phyloP scores from a whole-genome alignment of 2,329 filamentous ascomycete species.

The Rutstroemia sp. region DNA sequence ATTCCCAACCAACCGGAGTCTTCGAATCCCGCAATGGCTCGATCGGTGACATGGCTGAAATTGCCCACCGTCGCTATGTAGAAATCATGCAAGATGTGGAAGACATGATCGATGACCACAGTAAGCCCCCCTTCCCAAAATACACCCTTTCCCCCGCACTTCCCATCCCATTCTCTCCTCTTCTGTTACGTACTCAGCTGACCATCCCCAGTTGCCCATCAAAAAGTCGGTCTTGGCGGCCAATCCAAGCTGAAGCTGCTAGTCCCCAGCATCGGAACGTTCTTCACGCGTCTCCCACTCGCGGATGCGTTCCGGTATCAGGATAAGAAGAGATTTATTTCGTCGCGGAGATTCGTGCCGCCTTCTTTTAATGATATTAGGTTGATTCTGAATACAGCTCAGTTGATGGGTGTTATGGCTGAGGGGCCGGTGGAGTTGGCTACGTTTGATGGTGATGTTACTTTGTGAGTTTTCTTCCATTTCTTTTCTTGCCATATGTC shows the following conservation, averaged over 20 bases:
- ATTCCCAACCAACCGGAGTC: conserved; percentile 86
- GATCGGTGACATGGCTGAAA: conserved; percentile 65
- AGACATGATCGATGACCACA: conserved; percentile 84
- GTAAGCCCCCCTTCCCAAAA: conserved; percentile 39
- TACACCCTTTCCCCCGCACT: too few species aligned
- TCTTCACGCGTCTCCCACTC: conserved; percentile 82
- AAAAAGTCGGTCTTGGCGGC: conserved; percentile 54
- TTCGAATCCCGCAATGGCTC: conserved; percentile 61
- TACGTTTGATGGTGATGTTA: conserved; percentile 97
- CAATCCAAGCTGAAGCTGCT: conserved; percentile 89
- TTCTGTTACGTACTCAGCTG: too few species aligned
- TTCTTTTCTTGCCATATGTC: conserved; percentile 47
- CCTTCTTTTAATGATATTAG: conserved; percentile 97
- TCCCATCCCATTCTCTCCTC: too few species aligned
- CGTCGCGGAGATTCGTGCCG: conserved; percentile 83
- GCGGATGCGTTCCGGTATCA: conserved; percentile 90
- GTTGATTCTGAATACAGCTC: conserved; percentile 87
- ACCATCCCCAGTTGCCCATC: conserved; percentile 55
- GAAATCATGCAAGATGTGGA: conserved; percentile 96
- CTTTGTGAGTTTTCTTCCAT: conserved; percentile 47
- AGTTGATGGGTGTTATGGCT: conserved; percentile 82
- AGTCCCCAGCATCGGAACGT: conserved; percentile 84
- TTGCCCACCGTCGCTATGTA: conserved; percentile 80
- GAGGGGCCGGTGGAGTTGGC: conserved; percentile 70
- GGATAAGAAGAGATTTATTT: conserved; percentile 79